These are phyloP conservation scores for Ophiostoma sp. DNA, from an alignment of 2,329 filamentous ascomycete genomes.

Conservation along the genomic window DNA sequence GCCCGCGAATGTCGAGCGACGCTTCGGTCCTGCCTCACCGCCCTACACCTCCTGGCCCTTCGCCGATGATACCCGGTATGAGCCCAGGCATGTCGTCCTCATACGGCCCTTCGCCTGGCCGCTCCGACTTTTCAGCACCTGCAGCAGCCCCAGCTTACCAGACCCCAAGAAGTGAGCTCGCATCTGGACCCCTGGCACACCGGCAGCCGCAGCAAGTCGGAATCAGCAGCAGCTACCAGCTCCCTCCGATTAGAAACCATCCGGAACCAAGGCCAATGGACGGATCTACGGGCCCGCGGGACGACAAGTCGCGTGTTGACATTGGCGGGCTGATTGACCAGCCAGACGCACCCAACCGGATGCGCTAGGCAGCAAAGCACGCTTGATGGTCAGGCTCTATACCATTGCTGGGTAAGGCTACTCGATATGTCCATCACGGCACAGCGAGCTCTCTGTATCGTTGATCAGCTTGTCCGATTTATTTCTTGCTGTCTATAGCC, in stretches of 20 bases:
- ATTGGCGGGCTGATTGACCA: constrained; percentile 59
- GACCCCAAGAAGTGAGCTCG: constrained; percentile 49
- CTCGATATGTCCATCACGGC: background rate
- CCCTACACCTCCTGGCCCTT: constrained; percentile 16
- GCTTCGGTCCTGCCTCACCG: constrained; percentile 29
- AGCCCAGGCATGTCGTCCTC: constrained; percentile 41
- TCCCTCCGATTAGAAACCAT: constrained; percentile 46
- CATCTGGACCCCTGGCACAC: constrained; percentile 34
- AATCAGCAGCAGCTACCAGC: constrained; percentile 36
- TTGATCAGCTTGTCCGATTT: background rate
- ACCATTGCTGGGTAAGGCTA: background rate
- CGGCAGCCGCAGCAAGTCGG: constrained; percentile 24
- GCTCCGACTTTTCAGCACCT: constrained; percentile 40
- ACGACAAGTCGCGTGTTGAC: constrained; percentile 53
- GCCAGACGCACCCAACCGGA: constrained; percentile 37
- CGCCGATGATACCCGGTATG: constrained; percentile 36
- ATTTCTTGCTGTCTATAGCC: background rate
- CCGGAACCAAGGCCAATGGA: constrained; percentile 29
- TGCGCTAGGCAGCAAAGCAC: background rate
- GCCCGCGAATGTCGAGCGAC: constrained; percentile 38
- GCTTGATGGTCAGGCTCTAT: background rate
- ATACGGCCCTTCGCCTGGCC: constrained; percentile 44
- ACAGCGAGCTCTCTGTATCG: background rate
- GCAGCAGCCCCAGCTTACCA: constrained; percentile 45
- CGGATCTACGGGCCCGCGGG: constrained; percentile 26